Evolutionary conservation across 805 yeast genomes (phyloP), one percentile per base, ranked within the genome.

Genomic region (Maudiozyma saulgeensis): DNA sequence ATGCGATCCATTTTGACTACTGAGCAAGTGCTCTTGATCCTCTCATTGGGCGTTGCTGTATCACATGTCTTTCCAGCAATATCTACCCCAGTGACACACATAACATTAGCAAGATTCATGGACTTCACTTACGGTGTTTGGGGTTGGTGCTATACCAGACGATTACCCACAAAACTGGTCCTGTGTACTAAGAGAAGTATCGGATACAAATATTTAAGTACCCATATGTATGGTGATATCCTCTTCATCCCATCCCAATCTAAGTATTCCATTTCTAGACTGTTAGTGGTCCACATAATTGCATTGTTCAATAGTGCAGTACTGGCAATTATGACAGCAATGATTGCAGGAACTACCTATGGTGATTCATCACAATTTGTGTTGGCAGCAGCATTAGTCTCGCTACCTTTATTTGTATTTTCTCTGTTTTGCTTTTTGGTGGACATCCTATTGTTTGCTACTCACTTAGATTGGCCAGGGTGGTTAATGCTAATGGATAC

Each of bases 401-500:
- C 88, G 1, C 62, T 86, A 41, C 81, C 88, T 1, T 73, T 88
- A 0, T 87, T 89, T 57, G 61, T 90, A 49, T 71, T 84, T 41
- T 71, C 86, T 1, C 67, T 90, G 45, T 70, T 91, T 46, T 82
- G 90, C 6, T 86, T 91, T 55, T 68, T 90, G 51, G 87, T 87
- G 3, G 98, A 91, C 63, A 77, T 90, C 38, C 65, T 90, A 40
- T 65, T 91, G 46, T 91, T 91, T 58, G 75, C 82, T 1, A 86
- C 90, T 2, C 80, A 81, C 60, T 68, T 91, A 48, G 75, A 79
- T 48, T 89, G 88, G 81, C 77, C 83, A 43, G 96, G 96, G 25
- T 91, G 97, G 97, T 69, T 84, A 46, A 76, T 86, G 51, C 68
- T 90, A 25, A 80, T 79, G 0, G 78, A 91, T 1, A 78, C 93